Conservation (phyloP, 495 filamentous ascomycete genomes). For the Xylaria cubensis region DNA sequence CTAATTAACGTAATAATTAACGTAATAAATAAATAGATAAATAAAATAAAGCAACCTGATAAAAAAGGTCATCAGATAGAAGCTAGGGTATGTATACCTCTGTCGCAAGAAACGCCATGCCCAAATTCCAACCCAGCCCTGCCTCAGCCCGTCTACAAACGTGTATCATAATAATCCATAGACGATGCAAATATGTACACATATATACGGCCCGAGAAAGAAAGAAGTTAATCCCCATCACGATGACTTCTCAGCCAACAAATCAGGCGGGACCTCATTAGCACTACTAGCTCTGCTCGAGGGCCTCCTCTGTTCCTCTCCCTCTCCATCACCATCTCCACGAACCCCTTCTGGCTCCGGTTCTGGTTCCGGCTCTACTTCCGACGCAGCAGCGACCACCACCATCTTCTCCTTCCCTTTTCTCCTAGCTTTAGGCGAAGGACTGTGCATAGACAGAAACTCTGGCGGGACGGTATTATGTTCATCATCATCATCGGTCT, state of each 20-base stretch:
- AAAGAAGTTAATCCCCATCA: slow-evolving; percentile 10
- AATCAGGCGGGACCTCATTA: slow-evolving; percentile 51
- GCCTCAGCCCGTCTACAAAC: not conserved
- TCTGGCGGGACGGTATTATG: slow-evolving; percentile 51
- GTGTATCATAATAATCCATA: not conserved
- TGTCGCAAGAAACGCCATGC: not conserved
- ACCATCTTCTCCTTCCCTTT: slow-evolving; percentile 22
- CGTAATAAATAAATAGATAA: not conserved
- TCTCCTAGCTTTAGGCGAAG: slow-evolving; percentile 20
- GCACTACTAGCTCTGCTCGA: slow-evolving; percentile 39
- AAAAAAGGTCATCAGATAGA: not conserved
- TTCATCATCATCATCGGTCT: slow-evolving; percentile 40
- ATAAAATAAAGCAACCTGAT: not conserved
- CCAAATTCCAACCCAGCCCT: not conserved
- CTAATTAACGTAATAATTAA: not conserved
- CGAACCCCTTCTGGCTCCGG: not conserved
- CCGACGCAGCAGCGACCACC: not conserved
- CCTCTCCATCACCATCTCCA: slow-evolving; percentile 2
- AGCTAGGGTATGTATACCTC: not conserved
- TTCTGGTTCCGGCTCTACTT: not conserved
- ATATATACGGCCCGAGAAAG: not conserved
- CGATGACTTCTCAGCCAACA: slow-evolving; percentile 42
- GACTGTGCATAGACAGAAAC: slow-evolving; percentile 47
- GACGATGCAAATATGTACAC: not conserved
- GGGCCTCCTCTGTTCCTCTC: not conserved